Percentiles rank a stretch among this genome's conserved stretches.
Evolutionary conservation across 2,329 filamentous ascomycete species (phyloP).

Genomic region (Alternaria triticimaculans): DNA sequence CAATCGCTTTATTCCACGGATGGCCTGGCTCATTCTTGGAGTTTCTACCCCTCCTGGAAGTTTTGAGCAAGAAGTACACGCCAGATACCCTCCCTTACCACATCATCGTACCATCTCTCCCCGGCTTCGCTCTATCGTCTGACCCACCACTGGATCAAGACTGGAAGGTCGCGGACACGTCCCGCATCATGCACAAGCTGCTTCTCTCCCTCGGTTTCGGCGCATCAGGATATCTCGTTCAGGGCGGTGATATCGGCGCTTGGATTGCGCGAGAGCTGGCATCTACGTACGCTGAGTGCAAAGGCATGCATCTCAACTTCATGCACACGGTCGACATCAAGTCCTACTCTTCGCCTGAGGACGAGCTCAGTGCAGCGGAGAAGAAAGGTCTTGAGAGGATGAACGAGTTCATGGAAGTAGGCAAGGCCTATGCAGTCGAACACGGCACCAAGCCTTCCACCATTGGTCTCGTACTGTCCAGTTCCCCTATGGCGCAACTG

Average conservation of each 20-base stretch:
- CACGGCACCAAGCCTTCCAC: slow-evolving; percentile 64
- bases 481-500: slow-evolving; percentile 63
- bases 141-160: slow-evolving; percentile 56
- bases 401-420: slow-evolving; percentile 50
- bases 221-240: slow-evolving; percentile 57
- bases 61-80: slow-evolving; percentile 57
- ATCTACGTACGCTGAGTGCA: slow-evolving; percentile 54
- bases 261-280: slow-evolving; percentile 54
- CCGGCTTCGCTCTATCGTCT: slow-evolving; percentile 61
- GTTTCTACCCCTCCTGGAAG: slow-evolving; percentile 60
- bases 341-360: slow-evolving; percentile 22
- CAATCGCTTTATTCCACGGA: slow-evolving; percentile 61
- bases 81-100: slow-evolving; percentile 62
- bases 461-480: slow-evolving; percentile 61
- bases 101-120: slow-evolving; percentile 62
- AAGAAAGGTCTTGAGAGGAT: slow-evolving; percentile 47
- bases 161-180: slow-evolving; percentile 50
- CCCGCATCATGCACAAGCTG: slow-evolving; percentile 58
- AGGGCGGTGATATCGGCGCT: slow-evolving; percentile 65
- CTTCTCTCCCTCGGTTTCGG: slow-evolving; percentile 62
- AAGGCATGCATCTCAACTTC: slow-evolving; percentile 50
- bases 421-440: slow-evolving; percentile 58
- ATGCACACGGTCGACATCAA: slow-evolving; percentile 28
- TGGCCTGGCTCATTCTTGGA: slow-evolving; percentile 64
- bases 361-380: slow-evolving; percentile 43